phyloP scores from a whole-genome alignment of 805 yeast genomes.

The Metschnikowia picachoensis region DNA sequence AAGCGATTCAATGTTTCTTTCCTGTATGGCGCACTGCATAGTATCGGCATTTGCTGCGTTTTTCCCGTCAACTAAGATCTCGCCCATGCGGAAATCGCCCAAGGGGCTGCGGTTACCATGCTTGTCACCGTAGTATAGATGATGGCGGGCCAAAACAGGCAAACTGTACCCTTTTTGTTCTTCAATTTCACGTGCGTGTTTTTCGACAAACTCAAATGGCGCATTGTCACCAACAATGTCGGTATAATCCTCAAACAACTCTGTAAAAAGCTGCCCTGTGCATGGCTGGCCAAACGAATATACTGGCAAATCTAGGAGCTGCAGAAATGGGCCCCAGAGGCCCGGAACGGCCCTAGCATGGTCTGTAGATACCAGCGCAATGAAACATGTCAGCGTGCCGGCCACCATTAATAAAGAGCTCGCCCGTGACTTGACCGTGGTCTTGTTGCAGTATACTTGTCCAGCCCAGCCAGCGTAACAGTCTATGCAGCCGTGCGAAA shows the following conservation, averaged over 20 bases:
- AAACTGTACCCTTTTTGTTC: constrained; percentile 18
- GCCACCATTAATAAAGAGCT: constrained; percentile 46
- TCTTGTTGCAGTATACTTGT: not conserved
- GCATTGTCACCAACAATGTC: constrained; percentile 2
- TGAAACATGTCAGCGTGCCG: constrained; percentile 59
- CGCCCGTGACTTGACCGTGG: not conserved
- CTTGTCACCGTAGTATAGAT: constrained; percentile 52
- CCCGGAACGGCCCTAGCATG: constrained; percentile 34
- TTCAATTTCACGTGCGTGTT: constrained; percentile 22
- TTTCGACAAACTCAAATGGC: constrained; percentile 20
- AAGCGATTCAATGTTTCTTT: constrained; percentile 30
- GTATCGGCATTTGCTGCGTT: constrained; percentile 16
- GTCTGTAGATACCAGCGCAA: constrained; percentile 24
- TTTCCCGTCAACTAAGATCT: constrained; percentile 46
- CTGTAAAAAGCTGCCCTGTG: constrained; percentile 51
- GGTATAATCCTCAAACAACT: constrained; percentile 36
- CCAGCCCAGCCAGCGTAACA: constrained; percentile 48
- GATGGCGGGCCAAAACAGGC: constrained; percentile 28
- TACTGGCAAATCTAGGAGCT: constrained; percentile 29
- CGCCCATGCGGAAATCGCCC: constrained; percentile 46
- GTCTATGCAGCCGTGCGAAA: constrained; percentile 53
- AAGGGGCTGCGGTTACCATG: constrained; percentile 58
- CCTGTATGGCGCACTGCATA: constrained; percentile 11
- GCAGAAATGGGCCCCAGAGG: constrained; percentile 58
- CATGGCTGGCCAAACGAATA: constrained; percentile 59